Evolutionary conservation across 1,284 basidiomycete species (phyloP).

Genomic region (Irpex lacteus): DNA sequence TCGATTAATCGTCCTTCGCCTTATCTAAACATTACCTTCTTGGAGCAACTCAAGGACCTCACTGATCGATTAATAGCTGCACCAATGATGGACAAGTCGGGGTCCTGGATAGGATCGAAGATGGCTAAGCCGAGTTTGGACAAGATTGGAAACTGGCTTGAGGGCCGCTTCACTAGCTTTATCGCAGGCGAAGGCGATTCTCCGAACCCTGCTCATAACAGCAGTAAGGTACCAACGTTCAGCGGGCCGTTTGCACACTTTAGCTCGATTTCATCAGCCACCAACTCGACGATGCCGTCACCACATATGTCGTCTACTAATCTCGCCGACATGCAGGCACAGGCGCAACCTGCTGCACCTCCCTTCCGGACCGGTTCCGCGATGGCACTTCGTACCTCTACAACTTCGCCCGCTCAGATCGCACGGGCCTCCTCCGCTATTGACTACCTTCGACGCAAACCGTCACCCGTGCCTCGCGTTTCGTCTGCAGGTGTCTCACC

Average conservation of each 20-base stretch:
- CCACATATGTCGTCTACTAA: constrained; percentile 60
- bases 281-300: constrained; percentile 68
- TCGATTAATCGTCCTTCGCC: constrained; percentile 65
- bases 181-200: constrained; percentile 86
- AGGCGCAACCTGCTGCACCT: constrained; percentile 32
- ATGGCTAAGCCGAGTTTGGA: constrained; percentile 88
- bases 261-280: constrained; percentile 86
- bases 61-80: constrained; percentile 81
- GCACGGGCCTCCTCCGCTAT: constrained; percentile 76
- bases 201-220: constrained; percentile 36
- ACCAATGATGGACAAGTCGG: constrained; percentile 67
- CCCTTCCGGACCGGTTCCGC: constrained; percentile 63
- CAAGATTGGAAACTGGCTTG: constrained; percentile 90
- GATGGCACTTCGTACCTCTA: constrained; percentile 43
- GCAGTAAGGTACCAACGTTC: constrained; percentile 41
- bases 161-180: constrained; percentile 93
- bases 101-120: constrained; percentile 82
- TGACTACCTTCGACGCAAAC: constrained; percentile 58
- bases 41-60: constrained; percentile 80
- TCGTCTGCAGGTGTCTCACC: constrained; percentile 52
- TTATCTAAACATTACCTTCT: constrained; percentile 64
- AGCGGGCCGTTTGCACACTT: constrained; percentile 93
- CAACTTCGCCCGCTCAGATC: constrained; percentile 46
- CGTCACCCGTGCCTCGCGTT: constrained; percentile 49
- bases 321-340: constrained; percentile 33